A percentile compares a stretch with the other conserved stretches of the same genome.
phyloP scores from a whole-genome alignment of 345 rosid species.

The Eucalyptus decipiens region DNA sequence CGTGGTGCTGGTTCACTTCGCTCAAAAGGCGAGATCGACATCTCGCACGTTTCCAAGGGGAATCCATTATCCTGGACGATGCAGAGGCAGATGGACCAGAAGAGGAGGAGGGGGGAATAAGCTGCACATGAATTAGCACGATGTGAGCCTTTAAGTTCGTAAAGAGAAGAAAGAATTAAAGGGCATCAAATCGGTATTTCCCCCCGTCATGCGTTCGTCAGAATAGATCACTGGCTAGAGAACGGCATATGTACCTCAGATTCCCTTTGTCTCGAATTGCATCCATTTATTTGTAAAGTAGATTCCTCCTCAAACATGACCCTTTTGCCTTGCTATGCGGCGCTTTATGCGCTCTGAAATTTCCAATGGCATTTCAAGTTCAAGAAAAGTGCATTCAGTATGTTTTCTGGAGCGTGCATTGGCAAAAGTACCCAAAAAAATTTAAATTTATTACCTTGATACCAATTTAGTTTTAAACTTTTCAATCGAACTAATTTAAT shows the following conservation, averaged over 20 bases:
- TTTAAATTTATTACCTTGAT: rapidly evolving
- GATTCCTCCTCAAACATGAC: not conserved
- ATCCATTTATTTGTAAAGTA: not conserved
- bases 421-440: rapidly evolving
- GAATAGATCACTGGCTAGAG: not conserved
- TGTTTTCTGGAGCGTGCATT: not conserved
- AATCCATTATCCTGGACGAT: not conserved
- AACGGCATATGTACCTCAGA: not conserved
- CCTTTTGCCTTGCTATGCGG: not conserved
- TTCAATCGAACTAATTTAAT: too few relatives aligned
- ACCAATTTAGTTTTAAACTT: rapidly evolving
- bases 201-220: not conserved
- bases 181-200: not conserved
- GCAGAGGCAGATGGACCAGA: not conserved
- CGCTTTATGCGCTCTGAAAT: not conserved
- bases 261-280: not conserved
- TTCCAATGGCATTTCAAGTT: not conserved
- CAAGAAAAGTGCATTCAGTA: not conserved
- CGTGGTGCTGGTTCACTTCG: not conserved
- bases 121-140: not conserved
- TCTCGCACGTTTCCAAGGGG: not conserved
- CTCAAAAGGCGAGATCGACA: not conserved
- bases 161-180: not conserved
- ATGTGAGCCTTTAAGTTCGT: not conserved
- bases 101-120: not conserved